These are phyloP conservation scores for Apiospora saccharicola DNA, from an alignment of 2,329 filamentous ascomycete species.

Conservation along the genomic window DNA sequence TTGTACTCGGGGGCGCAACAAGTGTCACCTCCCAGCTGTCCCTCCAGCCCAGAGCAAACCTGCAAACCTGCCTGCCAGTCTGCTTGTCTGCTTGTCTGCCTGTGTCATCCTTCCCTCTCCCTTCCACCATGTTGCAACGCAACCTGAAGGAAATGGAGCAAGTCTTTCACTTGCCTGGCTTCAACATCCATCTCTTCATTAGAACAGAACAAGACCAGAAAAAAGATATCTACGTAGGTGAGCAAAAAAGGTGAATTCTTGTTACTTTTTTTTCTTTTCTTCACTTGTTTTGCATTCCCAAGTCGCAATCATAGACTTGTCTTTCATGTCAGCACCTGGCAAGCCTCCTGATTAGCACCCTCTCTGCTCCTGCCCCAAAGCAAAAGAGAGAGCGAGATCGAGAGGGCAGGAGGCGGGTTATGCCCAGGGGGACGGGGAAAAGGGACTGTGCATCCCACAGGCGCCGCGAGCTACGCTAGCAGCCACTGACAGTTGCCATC, in stretches of 20 bases:
- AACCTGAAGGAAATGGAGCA: conserved; percentile 6
- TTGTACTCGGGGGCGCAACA: conserved; percentile 8
- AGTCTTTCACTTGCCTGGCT: neutral
- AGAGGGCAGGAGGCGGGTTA: neutral
- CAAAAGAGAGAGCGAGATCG: neutral
- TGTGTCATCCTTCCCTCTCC: conserved; percentile 14
- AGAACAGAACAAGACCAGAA: neutral
- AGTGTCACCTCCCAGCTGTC: conserved; percentile 16
- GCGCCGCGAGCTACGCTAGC: conserved; percentile 13
- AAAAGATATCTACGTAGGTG: neutral
- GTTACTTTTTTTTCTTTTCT: neutral
- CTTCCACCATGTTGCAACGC: conserved; percentile 17
- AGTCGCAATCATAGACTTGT: conserved; percentile 10
- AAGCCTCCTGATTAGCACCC: conserved; percentile 9
- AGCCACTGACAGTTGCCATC: conserved; percentile 19
- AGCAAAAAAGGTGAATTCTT: conserved; percentile 1
- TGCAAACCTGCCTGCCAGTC: conserved; percentile 10
- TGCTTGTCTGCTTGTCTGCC: neutral
- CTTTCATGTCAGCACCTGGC: conserved; percentile 5
- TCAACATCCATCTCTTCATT: conserved; percentile 5
- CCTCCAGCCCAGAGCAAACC: conserved; percentile 19
- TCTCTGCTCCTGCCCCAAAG: conserved; percentile 3
- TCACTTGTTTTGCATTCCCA: conserved; percentile 3
- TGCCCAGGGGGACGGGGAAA: neutral
- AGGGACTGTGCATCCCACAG: conserved; percentile 20